These are phyloP conservation scores for Paraphoma sp. DNA, from an alignment of 2,329 filamentous ascomycete species.

Conservation along the genomic window DNA sequence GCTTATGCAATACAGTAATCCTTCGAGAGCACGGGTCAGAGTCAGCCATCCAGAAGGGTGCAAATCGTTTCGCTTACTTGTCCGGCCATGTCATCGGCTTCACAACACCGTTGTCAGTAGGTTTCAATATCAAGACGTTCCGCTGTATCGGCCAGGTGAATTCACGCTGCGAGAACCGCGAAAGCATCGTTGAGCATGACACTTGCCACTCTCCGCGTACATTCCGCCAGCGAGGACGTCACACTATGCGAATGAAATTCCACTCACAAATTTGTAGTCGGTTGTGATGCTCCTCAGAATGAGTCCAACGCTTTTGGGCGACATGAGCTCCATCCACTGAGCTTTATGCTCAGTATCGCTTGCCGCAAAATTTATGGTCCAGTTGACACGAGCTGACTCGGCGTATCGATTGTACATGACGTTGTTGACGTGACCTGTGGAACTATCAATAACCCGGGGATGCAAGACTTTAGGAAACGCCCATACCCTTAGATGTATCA, in stretches of 20 bases:
- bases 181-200: neutral
- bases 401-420: conserved; percentile 83
- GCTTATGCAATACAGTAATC: conserved; percentile 83
- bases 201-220: too few species aligned
- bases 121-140: neutral
- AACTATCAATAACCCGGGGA: conserved; percentile 21
- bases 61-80: conserved; percentile 35
- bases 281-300: conserved; percentile 82
- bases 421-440: conserved; percentile 81
- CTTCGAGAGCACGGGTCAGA: conserved; percentile 29
- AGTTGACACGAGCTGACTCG: conserved; percentile 81
- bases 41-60: too few species aligned
- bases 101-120: conserved; percentile 11
- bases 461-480: conserved; percentile 4
- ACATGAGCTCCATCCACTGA: conserved; percentile 74
- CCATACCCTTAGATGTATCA: conserved; percentile 13
- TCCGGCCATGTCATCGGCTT: conserved; percentile 82
- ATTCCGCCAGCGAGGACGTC: neutral
- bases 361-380: conserved; percentile 72
- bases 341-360: conserved; percentile 66
- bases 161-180: neutral
- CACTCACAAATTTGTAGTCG: conserved; percentile 84
- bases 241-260: neutral
- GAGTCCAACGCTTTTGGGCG: conserved; percentile 70
- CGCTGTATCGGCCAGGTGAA: conserved; percentile 3